Evolutionary conservation across 345 rosid species (phyloP).

Genomic region (Lumnitzera racemosa): DNA sequence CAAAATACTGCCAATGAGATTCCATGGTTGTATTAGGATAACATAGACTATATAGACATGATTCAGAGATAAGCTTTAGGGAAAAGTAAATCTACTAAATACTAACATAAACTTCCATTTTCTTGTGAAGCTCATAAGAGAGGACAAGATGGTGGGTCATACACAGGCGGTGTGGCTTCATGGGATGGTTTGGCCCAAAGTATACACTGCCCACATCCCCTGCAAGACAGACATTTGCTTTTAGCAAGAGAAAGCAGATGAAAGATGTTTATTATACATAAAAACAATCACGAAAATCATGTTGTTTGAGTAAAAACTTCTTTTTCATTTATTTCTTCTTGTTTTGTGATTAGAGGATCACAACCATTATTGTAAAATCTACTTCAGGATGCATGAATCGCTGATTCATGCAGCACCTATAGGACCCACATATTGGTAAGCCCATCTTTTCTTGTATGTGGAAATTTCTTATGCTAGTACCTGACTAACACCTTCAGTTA

Average conservation of each 20-base stretch:
- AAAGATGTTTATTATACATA: not conserved
- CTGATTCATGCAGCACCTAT: too few relatives aligned
- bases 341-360: too few relatives aligned
- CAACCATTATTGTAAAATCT: too few relatives aligned
- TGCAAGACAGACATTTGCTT: constrained; percentile 18
- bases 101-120: constrained; percentile 93
- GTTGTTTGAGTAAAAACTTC: too few relatives aligned
- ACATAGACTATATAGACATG: not conserved
- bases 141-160: constrained; percentile 99
- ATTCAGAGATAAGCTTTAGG: not conserved
- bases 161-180: constrained; percentile 96
- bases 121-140: constrained; percentile 81
- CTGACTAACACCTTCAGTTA: too few relatives aligned
- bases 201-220: constrained; percentile 94
- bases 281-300: not conserved
- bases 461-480: too few relatives aligned
- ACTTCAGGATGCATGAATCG: too few relatives aligned
- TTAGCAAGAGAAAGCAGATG: not conserved
- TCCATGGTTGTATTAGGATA: not conserved
- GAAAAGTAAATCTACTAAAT: constrained; percentile 4
- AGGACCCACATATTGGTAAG: too few relatives aligned
- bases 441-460: too few relatives aligned
- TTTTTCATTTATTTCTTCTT: too few relatives aligned
- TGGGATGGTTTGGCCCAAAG: constrained; percentile 96
- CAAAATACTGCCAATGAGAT: constrained; percentile 10